Evolutionary conservation across 495 filamentous ascomycete species (phyloP).

Genomic region (Massariosphaeria phaeospora): DNA sequence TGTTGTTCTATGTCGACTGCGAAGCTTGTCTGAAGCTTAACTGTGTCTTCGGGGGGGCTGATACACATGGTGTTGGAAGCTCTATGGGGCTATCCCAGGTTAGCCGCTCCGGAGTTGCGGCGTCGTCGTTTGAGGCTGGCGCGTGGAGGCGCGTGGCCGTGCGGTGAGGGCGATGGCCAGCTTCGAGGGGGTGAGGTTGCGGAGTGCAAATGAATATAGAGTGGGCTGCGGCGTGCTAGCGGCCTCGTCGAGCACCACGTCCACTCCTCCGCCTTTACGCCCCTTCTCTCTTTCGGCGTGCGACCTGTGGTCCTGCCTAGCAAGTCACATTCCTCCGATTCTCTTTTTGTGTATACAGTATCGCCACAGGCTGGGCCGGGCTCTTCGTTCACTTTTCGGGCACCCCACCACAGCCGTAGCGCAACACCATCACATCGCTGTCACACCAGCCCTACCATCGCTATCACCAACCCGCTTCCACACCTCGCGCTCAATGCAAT

Average conservation of each 20-base stretch:
- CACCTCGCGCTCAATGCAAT: slow-evolving; percentile 14
- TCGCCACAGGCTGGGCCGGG: slow-evolving; percentile 15
- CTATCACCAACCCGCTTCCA: background rate
- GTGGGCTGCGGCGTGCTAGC: slow-evolving; percentile 1
- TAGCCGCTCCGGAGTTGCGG: slow-evolving; percentile 23
- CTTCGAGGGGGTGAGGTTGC: background rate
- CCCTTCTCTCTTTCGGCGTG: slow-evolving; percentile 1
- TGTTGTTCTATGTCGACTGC: background rate
- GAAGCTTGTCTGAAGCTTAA: slow-evolving; percentile 24
- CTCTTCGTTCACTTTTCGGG: slow-evolving; percentile 16
- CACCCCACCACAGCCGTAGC: slow-evolving; percentile 8
- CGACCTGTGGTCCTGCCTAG: slow-evolving; percentile 15
- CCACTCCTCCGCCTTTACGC: background rate
- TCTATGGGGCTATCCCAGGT: slow-evolving; percentile 19
- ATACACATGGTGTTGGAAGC: slow-evolving; percentile 24
- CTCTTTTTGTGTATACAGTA: slow-evolving; percentile 1
- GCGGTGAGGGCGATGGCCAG: no score
- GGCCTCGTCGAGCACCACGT: slow-evolving; percentile 1
- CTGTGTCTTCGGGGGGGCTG: slow-evolving; percentile 1
- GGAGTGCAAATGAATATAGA: slow-evolving; percentile 13
- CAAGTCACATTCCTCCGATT: slow-evolving; percentile 9
- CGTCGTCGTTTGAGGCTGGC: slow-evolving; percentile 26
- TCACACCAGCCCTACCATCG: slow-evolving; percentile 18
- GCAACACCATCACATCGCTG: slow-evolving; percentile 3
- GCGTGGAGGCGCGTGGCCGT: slow-evolving; percentile 19